These are phyloP conservation scores for Vicia sativa DNA, from an alignment of 306 rosid genomes.

Conservation along the genomic window DNA sequence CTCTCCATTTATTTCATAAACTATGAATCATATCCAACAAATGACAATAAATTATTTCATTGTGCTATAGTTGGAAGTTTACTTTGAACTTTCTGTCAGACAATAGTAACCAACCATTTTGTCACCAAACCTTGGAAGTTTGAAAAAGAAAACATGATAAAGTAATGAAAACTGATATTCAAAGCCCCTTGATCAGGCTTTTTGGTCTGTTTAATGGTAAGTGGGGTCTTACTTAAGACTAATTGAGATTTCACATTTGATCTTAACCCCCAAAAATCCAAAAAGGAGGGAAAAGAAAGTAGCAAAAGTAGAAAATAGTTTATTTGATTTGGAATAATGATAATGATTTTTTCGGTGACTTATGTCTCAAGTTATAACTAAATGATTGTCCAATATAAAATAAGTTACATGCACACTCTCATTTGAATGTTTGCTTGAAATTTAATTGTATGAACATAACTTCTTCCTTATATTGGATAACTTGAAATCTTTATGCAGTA, in stretches of 20 bases:
- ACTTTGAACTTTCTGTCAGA: conserved; percentile 31
- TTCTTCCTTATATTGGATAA: conserved; percentile 6
- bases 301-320: conserved; percentile 16
- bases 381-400: conserved; percentile 12
- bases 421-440: conserved; percentile 25
- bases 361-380: conserved; percentile 23
- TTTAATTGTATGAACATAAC: not conserved
- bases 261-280: conserved; percentile 13
- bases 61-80: conserved; percentile 34
- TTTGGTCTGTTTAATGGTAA: conserved; percentile 25
- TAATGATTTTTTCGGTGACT: conserved; percentile 19
- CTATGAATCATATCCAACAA: not conserved
- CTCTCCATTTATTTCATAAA: too few relatives aligned
- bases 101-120: not conserved
- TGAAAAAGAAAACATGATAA: conserved; percentile 40
- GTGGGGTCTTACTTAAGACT: conserved; percentile 38
- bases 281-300: not conserved
- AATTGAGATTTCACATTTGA: conserved; percentile 28
- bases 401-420: not conserved
- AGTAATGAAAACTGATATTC: conserved; percentile 34
- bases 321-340: conserved; percentile 16
- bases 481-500: conserved; percentile 25
- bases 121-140: conserved; percentile 37
- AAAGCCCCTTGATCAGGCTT: conserved; percentile 41
- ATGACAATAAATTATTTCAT: conserved; percentile 24